These are phyloP conservation scores for Podaxis rugospora DNA, from an alignment of 768 basidiomycete species.

Conservation along the genomic window DNA sequence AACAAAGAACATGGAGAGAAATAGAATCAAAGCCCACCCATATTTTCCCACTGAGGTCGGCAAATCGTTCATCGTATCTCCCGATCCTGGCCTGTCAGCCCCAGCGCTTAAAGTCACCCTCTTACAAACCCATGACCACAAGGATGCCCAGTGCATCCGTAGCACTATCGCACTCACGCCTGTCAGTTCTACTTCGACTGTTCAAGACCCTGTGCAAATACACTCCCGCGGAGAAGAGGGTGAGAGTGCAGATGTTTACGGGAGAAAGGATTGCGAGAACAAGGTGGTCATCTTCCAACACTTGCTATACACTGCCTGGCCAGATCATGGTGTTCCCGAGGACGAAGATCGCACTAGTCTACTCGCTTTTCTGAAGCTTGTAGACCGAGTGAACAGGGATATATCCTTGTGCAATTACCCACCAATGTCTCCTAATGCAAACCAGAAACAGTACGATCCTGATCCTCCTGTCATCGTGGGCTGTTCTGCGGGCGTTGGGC, in stretches of 20 bases:
- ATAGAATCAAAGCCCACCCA: conserved; percentile 66
- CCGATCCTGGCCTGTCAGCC: conserved; percentile 37
- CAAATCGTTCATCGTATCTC: conserved; percentile 38
- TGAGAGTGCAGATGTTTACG: conserved; percentile 11
- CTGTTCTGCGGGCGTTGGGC: conserved; percentile 85
- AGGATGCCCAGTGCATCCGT: conserved; percentile 56
- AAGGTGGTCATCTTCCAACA: conserved; percentile 58
- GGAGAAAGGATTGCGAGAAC: conserved; percentile 16
- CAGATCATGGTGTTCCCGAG: conserved; percentile 79
- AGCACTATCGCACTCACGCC: conserved; percentile 56
- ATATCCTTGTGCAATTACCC: conserved; percentile 24
- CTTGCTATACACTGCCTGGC: conserved; percentile 74
- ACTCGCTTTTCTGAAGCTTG: conserved; percentile 58
- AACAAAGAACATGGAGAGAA: conserved; percentile 66
- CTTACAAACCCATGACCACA: conserved; percentile 35
- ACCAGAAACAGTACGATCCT: conserved; percentile 30
- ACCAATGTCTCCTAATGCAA: conserved; percentile 13
- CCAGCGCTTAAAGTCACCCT: conserved; percentile 58
- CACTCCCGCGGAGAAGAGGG: conserved; percentile 2
- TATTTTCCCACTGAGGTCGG: conserved; percentile 71
- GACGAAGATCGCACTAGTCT: conserved; percentile 55
- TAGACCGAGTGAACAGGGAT: conserved; percentile 57
- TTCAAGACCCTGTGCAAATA: not conserved
- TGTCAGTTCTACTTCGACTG: conserved; percentile 17
- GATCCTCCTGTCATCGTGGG: conserved; percentile 79